Base-by-base conservation (phyloP, 140 eudicot species). In the Artemisia princeps region DNA sequence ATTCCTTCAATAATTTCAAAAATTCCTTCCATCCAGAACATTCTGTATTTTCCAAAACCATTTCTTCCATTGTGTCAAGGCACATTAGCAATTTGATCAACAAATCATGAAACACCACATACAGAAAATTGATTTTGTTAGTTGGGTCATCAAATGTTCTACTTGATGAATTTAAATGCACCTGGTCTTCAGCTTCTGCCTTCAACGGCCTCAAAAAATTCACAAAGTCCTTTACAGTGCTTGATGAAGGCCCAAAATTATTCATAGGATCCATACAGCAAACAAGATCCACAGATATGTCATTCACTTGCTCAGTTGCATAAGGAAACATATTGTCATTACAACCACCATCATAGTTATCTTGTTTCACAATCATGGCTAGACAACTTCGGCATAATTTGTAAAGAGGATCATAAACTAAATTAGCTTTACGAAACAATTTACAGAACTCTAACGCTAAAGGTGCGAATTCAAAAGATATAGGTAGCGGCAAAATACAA, bases 1-100 rank as follows among this genome's bases (percentile, higher is more conserved):
- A 67, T 46, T 78, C 84, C 71, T 80, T 89, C 73, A 89, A 64
- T 49, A 89, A 54, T 16, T 64, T 42, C 56, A 89, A 79, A 64
- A 76, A 86, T 48, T 82, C 82, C 62, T 65, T 67, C 83, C 84
- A 81, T 19, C 77, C 81, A 53, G 24, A 45, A 9, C 58, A 67
- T 11, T 42, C 70, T 64, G 70, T 74, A 17, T 42, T 67, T 65
- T 70, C 67, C 56, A 5, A 22, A 3, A 60, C 75, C 69, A 76
- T 13, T 62, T 17, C 55, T 65, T 87, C 82, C 76, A 87, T 65
- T 68, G 66, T 81, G 42, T 62, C 67, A 51, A 91, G 78, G 64
- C 89, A 87, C 45, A 6, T 65, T 53, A 70, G 78, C 80, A 88
- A 66, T 70, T 71, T 79, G 28, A 71, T 78, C 33, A 83, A 52